phyloP scores from a whole-genome alignment of 1,284 basidiomycete species.

The Microbotryum silenes-acaulis region DNA sequence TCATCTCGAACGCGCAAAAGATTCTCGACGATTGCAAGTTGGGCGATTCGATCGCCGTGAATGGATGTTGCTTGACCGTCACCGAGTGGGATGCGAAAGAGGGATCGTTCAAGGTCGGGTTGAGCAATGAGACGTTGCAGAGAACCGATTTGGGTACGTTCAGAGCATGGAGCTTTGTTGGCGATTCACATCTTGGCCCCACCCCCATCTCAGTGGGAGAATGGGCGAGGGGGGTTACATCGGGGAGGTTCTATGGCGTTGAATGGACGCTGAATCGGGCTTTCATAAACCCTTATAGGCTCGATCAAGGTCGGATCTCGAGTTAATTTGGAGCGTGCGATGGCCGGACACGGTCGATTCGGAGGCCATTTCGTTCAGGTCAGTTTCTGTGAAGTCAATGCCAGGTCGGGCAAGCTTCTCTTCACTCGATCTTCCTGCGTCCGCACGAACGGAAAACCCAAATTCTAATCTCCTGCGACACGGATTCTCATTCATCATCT shows the following conservation, averaged over 20 bases:
- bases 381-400: constrained; percentile 28
- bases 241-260: too few species aligned
- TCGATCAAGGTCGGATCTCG: constrained; percentile 68
- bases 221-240: too few species aligned
- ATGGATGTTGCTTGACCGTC: constrained; percentile 79
- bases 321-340: constrained; percentile 90
- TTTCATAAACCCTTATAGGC: constrained; percentile 45
- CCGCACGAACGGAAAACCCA: too few species aligned
- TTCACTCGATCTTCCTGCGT: background rate
- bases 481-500: background rate
- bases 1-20: constrained; percentile 61
- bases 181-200: constrained; percentile 1
- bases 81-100: constrained; percentile 64
- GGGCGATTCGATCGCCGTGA: constrained; percentile 90
- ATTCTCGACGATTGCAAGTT: constrained; percentile 86
- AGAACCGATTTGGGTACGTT: constrained; percentile 79
- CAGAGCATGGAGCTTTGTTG: constrained; percentile 7
- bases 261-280: background rate
- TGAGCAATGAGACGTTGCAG: constrained; percentile 69
- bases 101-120: constrained; percentile 84
- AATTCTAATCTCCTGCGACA: background rate
- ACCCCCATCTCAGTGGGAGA: background rate
- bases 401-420: background rate
- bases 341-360: constrained; percentile 84
- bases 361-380: constrained; percentile 98